These are phyloP conservation scores for Babesia caballi DNA, from an alignment of 169 alveolate genomes.

Conservation along the genomic window DNA sequence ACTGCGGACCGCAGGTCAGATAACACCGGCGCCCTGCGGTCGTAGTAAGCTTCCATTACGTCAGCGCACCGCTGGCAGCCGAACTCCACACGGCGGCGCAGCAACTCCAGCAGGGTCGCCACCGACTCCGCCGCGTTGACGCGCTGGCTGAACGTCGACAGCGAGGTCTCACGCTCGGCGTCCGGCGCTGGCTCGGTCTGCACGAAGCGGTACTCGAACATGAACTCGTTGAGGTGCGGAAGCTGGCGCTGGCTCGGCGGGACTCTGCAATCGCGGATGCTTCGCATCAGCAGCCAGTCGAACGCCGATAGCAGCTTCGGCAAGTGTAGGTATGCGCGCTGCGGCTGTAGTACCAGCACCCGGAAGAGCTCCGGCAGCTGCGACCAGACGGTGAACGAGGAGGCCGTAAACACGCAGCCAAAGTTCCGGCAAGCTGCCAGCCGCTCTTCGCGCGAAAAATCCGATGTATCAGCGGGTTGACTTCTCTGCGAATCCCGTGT, in stretches of 20 bases:
- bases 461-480: no score
- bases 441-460: neutral
- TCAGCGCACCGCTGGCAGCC: slow-evolving; percentile 2
- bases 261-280: slow-evolving; percentile 8
- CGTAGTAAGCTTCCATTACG: slow-evolving; percentile 7
- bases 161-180: neutral
- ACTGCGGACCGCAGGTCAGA: slow-evolving; percentile 39
- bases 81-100: neutral
- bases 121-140: slow-evolving; percentile 50
- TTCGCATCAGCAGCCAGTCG: slow-evolving; percentile 13
- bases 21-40: neutral
- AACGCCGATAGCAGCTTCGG: neutral
- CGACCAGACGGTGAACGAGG: slow-evolving; percentile 21
- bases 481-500: no score
- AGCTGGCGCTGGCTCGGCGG: neutral
- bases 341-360: slow-evolving; percentile 7
- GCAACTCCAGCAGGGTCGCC: slow-evolving; percentile 31
- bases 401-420: slow-evolving; percentile 13
- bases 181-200: neutral
- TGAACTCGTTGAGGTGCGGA: neutral
- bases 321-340: neutral
- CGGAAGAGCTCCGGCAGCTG: neutral
- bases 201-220: neutral
- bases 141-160: neutral
- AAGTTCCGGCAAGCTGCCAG: neutral